phyloP scores from a whole-genome alignment of 495 filamentous ascomycete species.

The Letharia columbiana region DNA sequence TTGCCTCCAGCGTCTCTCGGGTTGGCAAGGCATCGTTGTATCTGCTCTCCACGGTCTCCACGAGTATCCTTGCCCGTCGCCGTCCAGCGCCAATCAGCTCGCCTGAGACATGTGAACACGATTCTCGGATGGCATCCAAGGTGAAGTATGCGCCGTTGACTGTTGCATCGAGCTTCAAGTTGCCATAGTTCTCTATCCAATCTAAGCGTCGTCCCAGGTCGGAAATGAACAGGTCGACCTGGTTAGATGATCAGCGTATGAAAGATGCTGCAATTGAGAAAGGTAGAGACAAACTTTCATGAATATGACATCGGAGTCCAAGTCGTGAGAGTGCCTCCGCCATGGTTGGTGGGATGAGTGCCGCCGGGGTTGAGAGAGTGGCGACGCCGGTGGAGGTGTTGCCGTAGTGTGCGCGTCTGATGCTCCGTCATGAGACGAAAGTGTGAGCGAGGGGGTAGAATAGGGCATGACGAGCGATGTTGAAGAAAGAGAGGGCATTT shows the following conservation, averaged over 20 bases:
- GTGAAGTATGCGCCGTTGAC: slow-evolving; percentile 75
- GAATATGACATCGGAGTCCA: slow-evolving; percentile 59
- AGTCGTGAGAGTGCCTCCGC: slow-evolving; percentile 53
- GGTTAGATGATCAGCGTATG: background rate
- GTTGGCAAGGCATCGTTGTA: slow-evolving; percentile 84
- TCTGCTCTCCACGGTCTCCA: slow-evolving; percentile 84
- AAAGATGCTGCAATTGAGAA: background rate
- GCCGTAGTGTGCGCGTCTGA: slow-evolving; percentile 4
- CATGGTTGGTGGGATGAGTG: slow-evolving; percentile 58
- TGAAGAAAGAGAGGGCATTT: slow-evolving; percentile 15
- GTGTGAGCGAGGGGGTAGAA: slow-evolving; percentile 38
- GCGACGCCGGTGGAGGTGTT: background rate
- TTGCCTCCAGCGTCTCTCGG: slow-evolving; percentile 82
- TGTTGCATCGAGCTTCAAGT: slow-evolving; percentile 71
- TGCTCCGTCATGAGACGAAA: slow-evolving; percentile 36
- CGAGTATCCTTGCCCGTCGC: slow-evolving; percentile 74
- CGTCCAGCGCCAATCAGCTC: slow-evolving; percentile 82
- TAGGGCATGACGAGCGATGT: slow-evolving; percentile 36
- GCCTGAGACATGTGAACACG: slow-evolving; percentile 84
- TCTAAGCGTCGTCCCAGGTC: slow-evolving; percentile 81
- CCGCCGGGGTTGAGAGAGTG: slow-evolving; percentile 36
- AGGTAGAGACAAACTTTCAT: slow-evolving; percentile 42
- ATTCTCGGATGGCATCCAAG: slow-evolving; percentile 74
- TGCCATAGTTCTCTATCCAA: slow-evolving; percentile 81
- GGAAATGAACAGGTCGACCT: slow-evolving; percentile 84